Base-by-base conservation (phyloP, 2,329 filamentous ascomycete genomes). In the Aspergillus texensis region DNA sequence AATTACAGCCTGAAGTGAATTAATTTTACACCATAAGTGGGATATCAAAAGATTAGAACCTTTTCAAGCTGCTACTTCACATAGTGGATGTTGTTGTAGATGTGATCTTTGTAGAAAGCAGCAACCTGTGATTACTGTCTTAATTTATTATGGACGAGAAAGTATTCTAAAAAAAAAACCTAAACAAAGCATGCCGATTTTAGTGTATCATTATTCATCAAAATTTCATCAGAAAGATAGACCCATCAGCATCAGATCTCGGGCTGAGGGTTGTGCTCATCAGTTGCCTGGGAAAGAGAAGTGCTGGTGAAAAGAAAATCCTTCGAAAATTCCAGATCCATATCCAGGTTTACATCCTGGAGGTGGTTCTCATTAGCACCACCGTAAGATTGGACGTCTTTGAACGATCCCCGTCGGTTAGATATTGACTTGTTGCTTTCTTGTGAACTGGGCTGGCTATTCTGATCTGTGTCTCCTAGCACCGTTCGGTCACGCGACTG, bases 241-340 rank as follows among this genome's bases (percentile, higher is more conserved):
- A 41, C 14, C 2, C 4, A 30, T 56, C 30, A 59, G 46, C 52
- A 24, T 19, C 61, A 52, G 16, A 58, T 45, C 45, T 28, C 36
- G 26, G 46, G 53, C 12, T 21, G 57, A 24, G 61, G 60, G 43
- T 70, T 66, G 36, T n/a, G 6, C 6, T 32, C 48, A 21, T 32
- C 19, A 34, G 70, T 70, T 4, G 68, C 62, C 9, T 69, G 68
- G 6, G 74, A 73, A 24, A 74, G 62, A 14, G 71, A 68, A 5
- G 76, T 76, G 41, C 74, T 77, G 14, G 71, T 74, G 45, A 78
- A 77, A 19, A 78, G 48, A 46, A 75, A 76, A 26, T 78, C 74
- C 41, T 73, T 77, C 0, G 74, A 74, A 58, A 76, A 77, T 53
- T 78, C 77, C 58, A 77, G 52, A 43, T 75, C 72, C 70, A 75